These are phyloP conservation scores for Coemansia interrupta DNA, from an alignment of 192 early-diverging fungal genomes.

Conservation along the genomic window DNA sequence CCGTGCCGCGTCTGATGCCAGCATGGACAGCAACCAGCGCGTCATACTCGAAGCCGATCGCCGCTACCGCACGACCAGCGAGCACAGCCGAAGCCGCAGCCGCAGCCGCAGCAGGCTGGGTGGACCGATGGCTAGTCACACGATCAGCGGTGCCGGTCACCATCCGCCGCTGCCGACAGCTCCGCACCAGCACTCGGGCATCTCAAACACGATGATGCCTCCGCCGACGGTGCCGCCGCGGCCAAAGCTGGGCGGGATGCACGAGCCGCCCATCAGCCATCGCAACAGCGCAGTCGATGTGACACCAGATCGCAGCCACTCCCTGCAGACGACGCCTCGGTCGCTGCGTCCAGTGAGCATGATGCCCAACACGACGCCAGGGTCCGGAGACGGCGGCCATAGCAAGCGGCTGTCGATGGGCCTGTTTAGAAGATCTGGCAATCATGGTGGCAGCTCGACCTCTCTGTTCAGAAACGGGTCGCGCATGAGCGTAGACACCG, in stretches of 20 bases:
- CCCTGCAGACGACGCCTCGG: conserved; percentile 37
- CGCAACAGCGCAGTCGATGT: conserved; percentile 33
- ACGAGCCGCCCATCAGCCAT: conserved; percentile 1
- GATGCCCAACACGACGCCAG: conserved; percentile 24
- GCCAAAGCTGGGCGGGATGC: not conserved
- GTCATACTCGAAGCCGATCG: conserved; percentile 36
- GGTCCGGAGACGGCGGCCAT: conserved; percentile 7
- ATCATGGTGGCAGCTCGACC: conserved; percentile 16
- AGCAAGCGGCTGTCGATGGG: conserved; percentile 47
- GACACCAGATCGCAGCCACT: conserved; percentile 26
- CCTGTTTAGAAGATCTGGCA: conserved; percentile 26
- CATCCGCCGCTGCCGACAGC: not conserved
- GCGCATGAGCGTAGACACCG: conserved; percentile 30
- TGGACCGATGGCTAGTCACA: conserved; percentile 7
- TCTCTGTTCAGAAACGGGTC: conserved; percentile 38
- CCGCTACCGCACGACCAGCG: conserved; percentile 22
- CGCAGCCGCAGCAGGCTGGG: conserved; percentile 29
- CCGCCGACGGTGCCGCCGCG: conserved; percentile 13
- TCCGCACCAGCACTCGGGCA: not conserved
- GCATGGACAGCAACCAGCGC: conserved; percentile 31
- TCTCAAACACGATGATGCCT: conserved; percentile 1
- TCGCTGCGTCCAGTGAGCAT: conserved; percentile 43
- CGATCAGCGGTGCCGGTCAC: not conserved
- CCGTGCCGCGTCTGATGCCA: conserved; percentile 29
- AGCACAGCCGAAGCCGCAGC: conserved; percentile 43